Percentiles rank a stretch among this genome's conserved stretches.
Evolutionary conservation across 345 rosid species (phyloP).

Genomic region (Bruguiera parviflora): DNA sequence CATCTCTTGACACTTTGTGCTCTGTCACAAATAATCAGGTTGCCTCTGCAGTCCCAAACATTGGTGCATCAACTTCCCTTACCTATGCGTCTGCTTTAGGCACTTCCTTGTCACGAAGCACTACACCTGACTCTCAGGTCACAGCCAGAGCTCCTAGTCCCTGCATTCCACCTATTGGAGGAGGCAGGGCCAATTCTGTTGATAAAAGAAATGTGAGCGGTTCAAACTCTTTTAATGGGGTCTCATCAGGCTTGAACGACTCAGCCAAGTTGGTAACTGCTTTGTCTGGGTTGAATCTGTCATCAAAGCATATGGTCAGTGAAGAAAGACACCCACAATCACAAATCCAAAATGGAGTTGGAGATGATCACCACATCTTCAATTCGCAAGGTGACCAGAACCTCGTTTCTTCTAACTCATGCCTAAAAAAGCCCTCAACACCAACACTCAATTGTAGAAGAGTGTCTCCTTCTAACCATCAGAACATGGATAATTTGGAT

Average conservation of each 20-base stretch:
- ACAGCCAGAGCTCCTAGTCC: constrained; percentile 58
- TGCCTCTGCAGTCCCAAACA: constrained; percentile 19
- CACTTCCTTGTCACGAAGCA: constrained; percentile 55
- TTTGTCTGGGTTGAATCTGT: constrained; percentile 55
- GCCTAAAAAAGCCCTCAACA: constrained; percentile 33
- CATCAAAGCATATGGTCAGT: constrained; percentile 31
- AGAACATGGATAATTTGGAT: constrained; percentile 31
- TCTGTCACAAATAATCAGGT: constrained; percentile 36
- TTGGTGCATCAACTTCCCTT: constrained; percentile 46
- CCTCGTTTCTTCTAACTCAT: constrained; percentile 28
- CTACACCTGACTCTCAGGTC: constrained; percentile 63
- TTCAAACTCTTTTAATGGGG: constrained; percentile 37
- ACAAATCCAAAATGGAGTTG: constrained; percentile 29
- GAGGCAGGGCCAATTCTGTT: constrained; percentile 42
- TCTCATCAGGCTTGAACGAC: constrained; percentile 34
- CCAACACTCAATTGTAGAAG: constrained; percentile 39
- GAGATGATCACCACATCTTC: constrained; percentile 37
- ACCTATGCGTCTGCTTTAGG: constrained; percentile 61
- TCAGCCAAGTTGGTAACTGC: constrained; percentile 47
- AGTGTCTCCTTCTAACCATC: constrained; percentile 37
- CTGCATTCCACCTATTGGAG: constrained; percentile 54
- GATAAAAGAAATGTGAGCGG: constrained; percentile 41
- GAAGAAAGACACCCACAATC: constrained; percentile 36
- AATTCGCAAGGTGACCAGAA: constrained; percentile 35
- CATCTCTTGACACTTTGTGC: constrained; percentile 34